Base-by-base conservation (phyloP, 768 basidiomycete genomes). In the Trametes gibbosa region DNA sequence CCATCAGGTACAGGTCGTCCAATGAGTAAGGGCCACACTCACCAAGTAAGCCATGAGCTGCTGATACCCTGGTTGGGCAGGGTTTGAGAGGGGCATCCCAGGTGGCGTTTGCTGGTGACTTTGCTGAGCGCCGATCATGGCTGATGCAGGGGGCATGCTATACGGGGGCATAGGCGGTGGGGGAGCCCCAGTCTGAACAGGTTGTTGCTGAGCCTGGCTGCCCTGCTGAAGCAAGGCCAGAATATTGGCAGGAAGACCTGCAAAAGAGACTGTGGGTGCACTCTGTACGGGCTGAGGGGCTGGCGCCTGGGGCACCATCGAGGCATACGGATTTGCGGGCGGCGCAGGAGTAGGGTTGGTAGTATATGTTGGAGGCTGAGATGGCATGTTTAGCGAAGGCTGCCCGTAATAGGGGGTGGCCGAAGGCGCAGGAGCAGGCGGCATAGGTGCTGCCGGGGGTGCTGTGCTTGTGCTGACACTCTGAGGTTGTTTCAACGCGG, bases 401-500 rank as follows among this genome's bases (percentile, higher is more conserved):
- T 50, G 56, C 8, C 29, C 42, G 42, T 65, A 63, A 53, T 65
- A 63, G 1, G 50, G 25, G n/a, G 49, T 48, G 1, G 63, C 45
- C 5, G 65, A 52, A 9, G 66, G 69, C 39, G 53, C 39, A n/a
- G 57, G 41, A 5, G 47, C 48, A 25, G 56, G 59, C 1, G 56
- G 62, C 53, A 63, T 59, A 12, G 68, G 64, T 8, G 71, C 67
- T 2, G 65, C 66, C 0, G 78, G 70, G 24, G 79, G 70, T 40
- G 78, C 65, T 5, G 75, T 68, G 5, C 75, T 69, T 27, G 75
- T 64, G 5, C 72, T 64, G 17, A 75, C 71, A 25, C 70, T 70
- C 59, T 80, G 78, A 10, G 88, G 86, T 58, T 89, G 87, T 67
- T 93, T 92, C 46, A 92, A 74, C 13, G 91, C 91, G 5, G 90